Base-by-base conservation (phyloP, 371 early-diverging fungal species). In the Cokeromyces recurvatus region DNA sequence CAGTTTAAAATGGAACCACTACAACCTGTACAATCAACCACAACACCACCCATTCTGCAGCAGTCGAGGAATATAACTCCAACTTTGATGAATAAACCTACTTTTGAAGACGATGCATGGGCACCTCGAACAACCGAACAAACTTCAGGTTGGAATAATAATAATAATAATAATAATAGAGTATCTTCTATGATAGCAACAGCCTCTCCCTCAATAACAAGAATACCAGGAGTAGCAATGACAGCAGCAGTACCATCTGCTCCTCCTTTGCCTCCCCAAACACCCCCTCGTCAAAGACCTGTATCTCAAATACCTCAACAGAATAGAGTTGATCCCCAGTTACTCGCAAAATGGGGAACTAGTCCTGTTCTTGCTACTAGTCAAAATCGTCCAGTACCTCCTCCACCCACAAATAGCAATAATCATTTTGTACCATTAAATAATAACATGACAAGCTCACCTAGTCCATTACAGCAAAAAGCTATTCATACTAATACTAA, bases 61-160 rank as follows among this genome's bases (percentile, higher is more conserved):
- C n/a, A n/a, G n/a, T n/a, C n/a, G n/a, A n/a, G n/a, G n/a, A n/a
- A n/a, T n/a, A n/a, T n/a, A n/a, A n/a, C n/a, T n/a, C n/a, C n/a
- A n/a, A n/a, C n/a, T n/a, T n/a, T n/a, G n/a, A n/a, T n/a, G n/a
- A n/a, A n/a, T n/a, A 25, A 43, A 4, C 38, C 0, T 6, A 16
- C 21, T 17, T 78, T 80, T 53, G 75, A 77, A 9, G 81, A 80
- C 53, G 81, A 81, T 43, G 77, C 77, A 2, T 77, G 77, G 77
- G 62, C 64, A 24, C 72, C 77, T 14, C 66, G 77, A 12, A 58
- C 63, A n/a, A n/a, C n/a, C n/a, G n/a, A n/a, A n/a, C n/a, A n/a
- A n/a, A n/a, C n/a, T n/a, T n/a, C n/a, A n/a, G n/a, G n/a, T n/a
- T n/a, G n/a, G n/a, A n/a, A n/a, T n/a, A n/a, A n/a, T n/a, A n/a